Evolutionary conservation across 768 basidiomycete genomes (phyloP).

Genomic region (Suillus fuscotomentosus): DNA sequence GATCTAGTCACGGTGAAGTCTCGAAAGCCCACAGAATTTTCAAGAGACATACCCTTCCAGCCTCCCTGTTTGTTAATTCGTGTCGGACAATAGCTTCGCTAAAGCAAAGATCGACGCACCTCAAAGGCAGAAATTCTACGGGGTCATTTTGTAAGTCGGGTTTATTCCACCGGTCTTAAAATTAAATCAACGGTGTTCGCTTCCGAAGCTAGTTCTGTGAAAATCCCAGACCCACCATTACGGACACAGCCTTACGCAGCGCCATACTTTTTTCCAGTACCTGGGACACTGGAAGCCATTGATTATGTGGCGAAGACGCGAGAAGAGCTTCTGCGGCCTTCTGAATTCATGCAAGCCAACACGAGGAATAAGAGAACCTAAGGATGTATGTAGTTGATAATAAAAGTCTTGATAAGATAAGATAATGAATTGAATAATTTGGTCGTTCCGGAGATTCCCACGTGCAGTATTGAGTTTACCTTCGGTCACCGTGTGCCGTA

Average conservation of each 20-base stretch:
- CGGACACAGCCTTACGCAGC: slow-evolving; percentile 64
- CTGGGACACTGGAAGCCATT: slow-evolving; percentile 36
- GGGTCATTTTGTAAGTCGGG: neutral
- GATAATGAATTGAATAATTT: neutral
- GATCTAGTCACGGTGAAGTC: neutral
- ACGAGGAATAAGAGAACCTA: neutral
- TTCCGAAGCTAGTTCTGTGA: neutral
- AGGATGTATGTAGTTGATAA: neutral
- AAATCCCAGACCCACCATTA: slow-evolving; percentile 15
- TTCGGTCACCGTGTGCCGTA: slow-evolving; percentile 13
- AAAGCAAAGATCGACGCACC: neutral
- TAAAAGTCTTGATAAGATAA: slow-evolving; percentile 5
- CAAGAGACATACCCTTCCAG: neutral
- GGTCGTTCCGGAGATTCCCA: slow-evolving; percentile 5
- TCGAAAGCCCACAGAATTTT: neutral
- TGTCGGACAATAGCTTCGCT: neutral
- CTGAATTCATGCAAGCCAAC: neutral
- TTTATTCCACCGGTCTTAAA: neutral
- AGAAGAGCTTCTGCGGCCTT: slow-evolving; percentile 15
- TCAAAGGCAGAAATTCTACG: neutral
- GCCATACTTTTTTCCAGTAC: slow-evolving; percentile 59
- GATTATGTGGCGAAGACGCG: slow-evolving; percentile 28
- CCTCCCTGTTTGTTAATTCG: neutral
- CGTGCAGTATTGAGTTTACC: slow-evolving; percentile 5
- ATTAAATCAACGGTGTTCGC: neutral